phyloP scores from a whole-genome alignment of 2,329 filamentous ascomycete species.

The Alternaria sp. region DNA sequence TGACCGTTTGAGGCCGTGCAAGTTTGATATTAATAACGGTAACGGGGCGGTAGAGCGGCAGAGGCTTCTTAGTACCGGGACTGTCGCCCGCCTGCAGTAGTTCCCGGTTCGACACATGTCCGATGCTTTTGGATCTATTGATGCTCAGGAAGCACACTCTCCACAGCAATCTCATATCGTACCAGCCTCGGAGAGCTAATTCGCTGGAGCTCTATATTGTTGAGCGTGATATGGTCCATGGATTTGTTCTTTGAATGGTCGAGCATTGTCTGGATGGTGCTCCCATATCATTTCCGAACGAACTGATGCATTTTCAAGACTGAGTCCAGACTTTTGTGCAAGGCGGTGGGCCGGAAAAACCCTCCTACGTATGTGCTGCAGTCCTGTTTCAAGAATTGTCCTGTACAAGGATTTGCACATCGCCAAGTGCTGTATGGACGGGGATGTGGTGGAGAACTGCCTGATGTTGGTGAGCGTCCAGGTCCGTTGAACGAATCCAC shows the following conservation, averaged over 20 bases:
- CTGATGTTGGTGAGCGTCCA: background rate
- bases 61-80: background rate
- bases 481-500: background rate
- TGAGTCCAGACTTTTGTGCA: background rate
- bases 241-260: background rate
- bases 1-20: background rate
- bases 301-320: background rate
- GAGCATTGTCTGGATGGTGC: background rate
- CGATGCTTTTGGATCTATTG: background rate
- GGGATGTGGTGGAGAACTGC: conserved; percentile 1
- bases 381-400: conserved; percentile 1
- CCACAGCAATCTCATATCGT: background rate
- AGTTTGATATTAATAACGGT: conserved; percentile 3
- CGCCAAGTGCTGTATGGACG: background rate
- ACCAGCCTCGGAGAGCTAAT: background rate
- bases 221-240: background rate
- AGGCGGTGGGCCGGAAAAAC: background rate
- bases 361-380: background rate
- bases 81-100: background rate
- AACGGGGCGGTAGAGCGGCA: background rate
- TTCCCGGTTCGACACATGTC: background rate
- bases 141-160: background rate
- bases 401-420: background rate
- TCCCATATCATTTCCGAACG: background rate
- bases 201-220: background rate